phyloP scores from a whole-genome alignment of 228 moss, liverwort and hornwort species.

The Sphagnum magellanicum region DNA sequence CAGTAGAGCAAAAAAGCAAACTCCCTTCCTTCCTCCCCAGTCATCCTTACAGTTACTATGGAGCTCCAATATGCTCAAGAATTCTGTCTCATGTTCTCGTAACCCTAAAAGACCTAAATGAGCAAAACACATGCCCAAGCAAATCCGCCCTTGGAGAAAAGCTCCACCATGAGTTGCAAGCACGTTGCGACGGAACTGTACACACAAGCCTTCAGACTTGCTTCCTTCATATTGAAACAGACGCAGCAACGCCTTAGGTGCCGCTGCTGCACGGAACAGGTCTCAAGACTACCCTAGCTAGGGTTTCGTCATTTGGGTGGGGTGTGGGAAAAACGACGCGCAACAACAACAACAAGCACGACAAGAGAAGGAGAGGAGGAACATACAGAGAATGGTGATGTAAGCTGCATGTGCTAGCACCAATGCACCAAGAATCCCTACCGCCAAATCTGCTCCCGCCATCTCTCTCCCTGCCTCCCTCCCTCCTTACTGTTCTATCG shows the following conservation, averaged over 20 bases:
- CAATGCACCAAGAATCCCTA: conserved; percentile 57
- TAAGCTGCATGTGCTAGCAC: conserved; percentile 70
- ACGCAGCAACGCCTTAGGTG: not conserved
- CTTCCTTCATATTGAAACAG: not conserved
- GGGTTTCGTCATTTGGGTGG: not conserved
- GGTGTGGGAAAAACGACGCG: not conserved
- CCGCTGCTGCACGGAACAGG: not conserved
- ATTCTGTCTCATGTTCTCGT: not conserved
- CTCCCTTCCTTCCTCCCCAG: no score
- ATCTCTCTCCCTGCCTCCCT: conserved; percentile 9
- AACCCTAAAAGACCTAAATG: no score
- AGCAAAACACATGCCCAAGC: not conserved
- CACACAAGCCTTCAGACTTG: not conserved
- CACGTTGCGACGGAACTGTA: no score
- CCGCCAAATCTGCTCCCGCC: conserved; percentile 42
- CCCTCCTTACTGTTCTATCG: not conserved
- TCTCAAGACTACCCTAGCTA: not conserved
- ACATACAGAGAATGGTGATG: conserved; percentile 60
- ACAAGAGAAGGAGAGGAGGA: not conserved
- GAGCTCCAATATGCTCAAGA: not conserved
- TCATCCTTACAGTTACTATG: no score
- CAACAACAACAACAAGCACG: not conserved
- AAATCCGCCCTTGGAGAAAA: not conserved
- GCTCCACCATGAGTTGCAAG: no score
- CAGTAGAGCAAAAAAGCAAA: no score